Evolutionary conservation across 2,329 filamentous ascomycete species (phyloP).

Genomic region (Ceratocystis papillata): DNA sequence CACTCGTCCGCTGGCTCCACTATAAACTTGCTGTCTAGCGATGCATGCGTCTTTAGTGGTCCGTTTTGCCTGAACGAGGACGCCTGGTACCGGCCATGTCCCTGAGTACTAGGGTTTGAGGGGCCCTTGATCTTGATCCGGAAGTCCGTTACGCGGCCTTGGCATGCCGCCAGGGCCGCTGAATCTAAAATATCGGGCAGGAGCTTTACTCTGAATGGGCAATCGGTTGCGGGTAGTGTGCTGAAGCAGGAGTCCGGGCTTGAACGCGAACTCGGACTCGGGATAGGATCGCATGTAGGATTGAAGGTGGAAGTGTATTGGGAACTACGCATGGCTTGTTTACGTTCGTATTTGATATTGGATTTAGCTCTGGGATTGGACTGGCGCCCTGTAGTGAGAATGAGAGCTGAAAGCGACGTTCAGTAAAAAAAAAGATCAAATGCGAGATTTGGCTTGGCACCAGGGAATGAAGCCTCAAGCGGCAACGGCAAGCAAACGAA

Average conservation of each 20-base stretch:
- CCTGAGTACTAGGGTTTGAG: not conserved
- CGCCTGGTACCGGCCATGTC: constrained; percentile 12
- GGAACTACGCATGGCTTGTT: not conserved
- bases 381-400: not conserved
- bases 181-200: not conserved
- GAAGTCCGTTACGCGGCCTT: constrained; percentile 1
- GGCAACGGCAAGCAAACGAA: too few relatives aligned
- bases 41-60: constrained; percentile 13
- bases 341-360: not conserved
- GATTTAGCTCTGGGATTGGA: not conserved
- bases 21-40: constrained; percentile 18
- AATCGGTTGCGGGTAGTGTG: not conserved
- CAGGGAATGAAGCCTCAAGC: too few relatives aligned
- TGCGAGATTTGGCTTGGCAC: not conserved
- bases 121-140: not conserved
- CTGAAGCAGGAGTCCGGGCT: not conserved
- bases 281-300: not conserved
- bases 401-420: not conserved
- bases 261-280: not conserved
- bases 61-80: constrained; percentile 13
- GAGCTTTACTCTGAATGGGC: not conserved
- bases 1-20: constrained; percentile 20
- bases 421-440: not conserved
- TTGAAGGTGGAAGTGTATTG: not conserved
- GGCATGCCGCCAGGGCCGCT: not conserved